Base-by-base conservation (phyloP, 257 asterid genomes). In the Solanum etuberosum region DNA sequence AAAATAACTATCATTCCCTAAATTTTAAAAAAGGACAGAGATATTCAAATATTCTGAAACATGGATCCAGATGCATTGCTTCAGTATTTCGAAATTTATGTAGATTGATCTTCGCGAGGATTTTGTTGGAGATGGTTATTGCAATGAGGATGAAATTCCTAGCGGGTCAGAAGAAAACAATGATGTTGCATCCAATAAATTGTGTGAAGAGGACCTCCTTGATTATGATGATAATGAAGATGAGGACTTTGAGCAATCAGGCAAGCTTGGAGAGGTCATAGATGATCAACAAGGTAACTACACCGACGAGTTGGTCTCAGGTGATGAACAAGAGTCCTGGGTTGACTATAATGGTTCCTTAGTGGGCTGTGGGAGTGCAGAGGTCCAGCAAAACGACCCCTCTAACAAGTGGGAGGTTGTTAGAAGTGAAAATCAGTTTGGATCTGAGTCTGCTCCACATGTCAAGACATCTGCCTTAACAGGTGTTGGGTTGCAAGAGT, bases 401-500 rank as follows among this genome's bases (percentile, higher is more conserved):
- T 86, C 89, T 31, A 88, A 29, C 73, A 90, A 86, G 9, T 67
- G 82, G 76, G 59, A 38, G 73, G 67, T 86, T 61, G 81, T 86
- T 70, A 25, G 57, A 9, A 16, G 77, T 16, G 72, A 68, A 65
- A 88, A 86, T 54, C 61, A 59, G 81, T 37, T 88, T 42, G 84
- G 77, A 51, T 27, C 91, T 9, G 93, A 89, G 86, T 57, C 92
- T 73, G 72, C 46, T 65, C 86, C 91, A 76, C 92, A 90, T 87
- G 92, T 96, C 57, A 94, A 90, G 91, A 92, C 96, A 67, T 97
- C 99, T 86, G 98, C 99, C 16, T 89, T 94, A 37, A 94, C 94
- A 4, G 95, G 98, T 77, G 93, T 94, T 42, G 99, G 99, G 68
- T 87, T 97, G 88, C 98, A 95, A 87, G 95, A 96, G 89, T 90